Evolutionary conservation across 176 grass and related monocot species (phyloP).

Genomic region (Carex parvula): DNA sequence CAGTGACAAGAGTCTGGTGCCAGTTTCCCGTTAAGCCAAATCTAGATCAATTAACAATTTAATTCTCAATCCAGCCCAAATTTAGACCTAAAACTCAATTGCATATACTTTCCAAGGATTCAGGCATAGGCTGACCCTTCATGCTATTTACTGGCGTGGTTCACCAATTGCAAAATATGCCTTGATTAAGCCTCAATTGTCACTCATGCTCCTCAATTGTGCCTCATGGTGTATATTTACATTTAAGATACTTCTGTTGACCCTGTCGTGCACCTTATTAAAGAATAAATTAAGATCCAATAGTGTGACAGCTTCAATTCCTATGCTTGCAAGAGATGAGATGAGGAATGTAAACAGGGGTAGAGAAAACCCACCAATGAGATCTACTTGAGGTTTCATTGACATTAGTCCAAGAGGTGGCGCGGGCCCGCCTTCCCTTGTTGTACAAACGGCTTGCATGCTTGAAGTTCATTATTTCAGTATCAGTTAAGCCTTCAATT

Average conservation of each 20-base stretch:
- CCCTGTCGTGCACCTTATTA: not conserved
- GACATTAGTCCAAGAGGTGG: constrained; percentile 83
- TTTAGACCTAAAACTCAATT: not conserved
- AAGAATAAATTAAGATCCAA: not conserved
- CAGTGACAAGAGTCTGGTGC: constrained; percentile 3
- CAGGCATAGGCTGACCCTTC: not conserved
- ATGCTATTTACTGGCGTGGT: not conserved
- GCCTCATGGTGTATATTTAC: not conserved
- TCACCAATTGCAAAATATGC: not conserved
- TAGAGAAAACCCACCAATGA: constrained; percentile 65
- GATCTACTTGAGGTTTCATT: constrained; percentile 90
- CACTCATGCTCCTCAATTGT: not conserved
- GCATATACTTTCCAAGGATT: not conserved
- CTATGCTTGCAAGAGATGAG: not conserved
- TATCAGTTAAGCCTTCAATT: constrained; percentile 70
- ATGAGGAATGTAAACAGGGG: constrained; percentile 5
- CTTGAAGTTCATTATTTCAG: constrained; percentile 46
- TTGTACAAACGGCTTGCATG: constrained; percentile 77
- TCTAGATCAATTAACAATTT: not conserved
- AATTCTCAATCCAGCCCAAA: not conserved
- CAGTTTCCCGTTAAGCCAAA: not conserved
- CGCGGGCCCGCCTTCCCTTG: constrained; percentile 57
- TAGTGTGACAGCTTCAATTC: not conserved
- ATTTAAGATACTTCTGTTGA: not conserved
- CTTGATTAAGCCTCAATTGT: not conserved